Evolutionary conservation across 2,329 filamentous ascomycete genomes (phyloP).

Genomic region (Myriosclerotinia curreyana): DNA sequence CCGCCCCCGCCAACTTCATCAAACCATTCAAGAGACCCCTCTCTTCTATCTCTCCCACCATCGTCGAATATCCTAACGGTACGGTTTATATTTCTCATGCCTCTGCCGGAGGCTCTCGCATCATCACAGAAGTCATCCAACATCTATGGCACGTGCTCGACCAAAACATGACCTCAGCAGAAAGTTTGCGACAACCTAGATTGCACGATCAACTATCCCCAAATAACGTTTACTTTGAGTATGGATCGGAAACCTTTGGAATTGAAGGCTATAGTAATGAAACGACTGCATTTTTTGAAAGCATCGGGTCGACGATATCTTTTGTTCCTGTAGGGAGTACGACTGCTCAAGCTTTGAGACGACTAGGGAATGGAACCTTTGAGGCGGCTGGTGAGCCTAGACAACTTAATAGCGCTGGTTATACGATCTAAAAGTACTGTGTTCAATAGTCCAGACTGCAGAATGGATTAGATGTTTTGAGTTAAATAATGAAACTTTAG

Average conservation of each 20-base stretch:
- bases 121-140: conserved; percentile 65
- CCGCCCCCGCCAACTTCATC: conserved; percentile 62
- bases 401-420: conserved; percentile 66
- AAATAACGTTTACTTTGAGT: conserved; percentile 57
- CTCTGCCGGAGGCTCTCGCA: conserved; percentile 62
- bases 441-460: no score
- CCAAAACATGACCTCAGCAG: conserved; percentile 48
- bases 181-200: conserved; percentile 56
- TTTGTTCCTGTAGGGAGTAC: conserved; percentile 56
- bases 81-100: conserved; percentile 59
- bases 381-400: conserved; percentile 76
- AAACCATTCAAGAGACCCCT: conserved; percentile 62
- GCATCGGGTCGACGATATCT: conserved; percentile 57
- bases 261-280: conserved; percentile 52
- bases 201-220: conserved; percentile 64
- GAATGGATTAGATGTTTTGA: no score
- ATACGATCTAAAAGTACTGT: conserved; percentile 51
- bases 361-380: conserved; percentile 60
- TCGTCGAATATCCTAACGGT: conserved; percentile 57
- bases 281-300: conserved; percentile 57
- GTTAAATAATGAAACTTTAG: no score
- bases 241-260: conserved; percentile 40
- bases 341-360: conserved; percentile 62
- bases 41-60: conserved; percentile 61
- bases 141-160: conserved; percentile 63